Percentiles rank a stretch among this genome's conserved stretches.
Conservation (phyloP, 805 yeast species). For the Pichia kluyveri region DNA sequence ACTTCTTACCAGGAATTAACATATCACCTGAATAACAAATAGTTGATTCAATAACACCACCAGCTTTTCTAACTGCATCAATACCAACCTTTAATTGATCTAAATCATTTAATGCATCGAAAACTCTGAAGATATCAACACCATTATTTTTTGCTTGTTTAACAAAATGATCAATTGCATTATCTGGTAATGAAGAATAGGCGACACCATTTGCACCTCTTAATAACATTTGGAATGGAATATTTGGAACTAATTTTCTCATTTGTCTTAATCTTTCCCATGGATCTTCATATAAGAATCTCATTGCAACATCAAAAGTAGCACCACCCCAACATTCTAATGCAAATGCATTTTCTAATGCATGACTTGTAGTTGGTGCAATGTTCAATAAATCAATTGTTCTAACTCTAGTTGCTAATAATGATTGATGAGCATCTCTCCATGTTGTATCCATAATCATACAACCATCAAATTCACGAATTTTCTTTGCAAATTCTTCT, state of each 20-base stretch:
- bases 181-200: constrained; percentile 94
- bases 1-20: constrained; percentile 92
- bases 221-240: constrained; percentile 98
- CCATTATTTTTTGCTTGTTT: constrained; percentile 91
- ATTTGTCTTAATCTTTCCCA: constrained; percentile 91
- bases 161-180: constrained; percentile 96
- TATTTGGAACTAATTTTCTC: constrained; percentile 89
- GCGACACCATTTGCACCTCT: constrained; percentile 99
- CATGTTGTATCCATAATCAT: constrained; percentile 97
- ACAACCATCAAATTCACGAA: constrained; percentile 77
- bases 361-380: constrained; percentile 91
- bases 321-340: constrained; percentile 99
- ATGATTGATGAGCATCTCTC: constrained; percentile 99
- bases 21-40: constrained; percentile 98
- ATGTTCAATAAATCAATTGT: constrained; percentile 85
- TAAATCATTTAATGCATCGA: constrained; percentile 93
- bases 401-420: constrained; percentile 94
- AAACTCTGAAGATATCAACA: constrained; percentile 95
- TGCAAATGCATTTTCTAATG: constrained; percentile 84
- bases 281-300: constrained; percentile 97
- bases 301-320: constrained; percentile 96
- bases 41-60: constrained; percentile 98
- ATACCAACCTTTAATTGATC: constrained; percentile 97
- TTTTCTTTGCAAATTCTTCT: constrained; percentile 79
- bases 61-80: constrained; percentile 95